Conservation (phyloP, 805 yeast genomes). For the Saccharomycopsis selenospora region DNA sequence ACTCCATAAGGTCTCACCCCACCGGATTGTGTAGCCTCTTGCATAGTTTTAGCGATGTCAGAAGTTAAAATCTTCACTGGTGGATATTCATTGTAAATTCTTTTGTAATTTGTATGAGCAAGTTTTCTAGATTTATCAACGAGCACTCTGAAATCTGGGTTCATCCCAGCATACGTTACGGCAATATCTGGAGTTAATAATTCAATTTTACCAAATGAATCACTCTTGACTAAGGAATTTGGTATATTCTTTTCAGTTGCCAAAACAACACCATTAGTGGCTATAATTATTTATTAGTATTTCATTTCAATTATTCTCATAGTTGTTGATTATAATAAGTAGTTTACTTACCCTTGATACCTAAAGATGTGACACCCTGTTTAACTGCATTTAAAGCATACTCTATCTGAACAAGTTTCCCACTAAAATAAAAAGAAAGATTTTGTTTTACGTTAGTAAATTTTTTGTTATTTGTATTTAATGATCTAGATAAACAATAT, state of each 20-base stretch:
- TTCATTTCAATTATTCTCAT: not conserved
- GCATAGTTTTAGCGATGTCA: conserved; percentile 94
- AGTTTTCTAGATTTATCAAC: conserved; percentile 91
- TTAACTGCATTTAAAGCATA: conserved; percentile 96
- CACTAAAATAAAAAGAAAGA: conserved; percentile 42
- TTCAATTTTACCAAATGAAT: conserved; percentile 70
- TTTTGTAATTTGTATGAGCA: conserved; percentile 87
- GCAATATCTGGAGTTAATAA: conserved; percentile 91
- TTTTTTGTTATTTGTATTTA: conserved; percentile 14
- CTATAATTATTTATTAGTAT: conserved; percentile 29
- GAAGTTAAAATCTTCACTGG: conserved; percentile 91
- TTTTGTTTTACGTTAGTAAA: conserved; percentile 5
- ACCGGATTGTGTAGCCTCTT: conserved; percentile 97
- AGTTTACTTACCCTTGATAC: conserved; percentile 48
- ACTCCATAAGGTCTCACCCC: conserved; percentile 99
- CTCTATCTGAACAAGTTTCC: conserved; percentile 95
- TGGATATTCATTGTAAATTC: conserved; percentile 93
- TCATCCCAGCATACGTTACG: conserved; percentile 97
- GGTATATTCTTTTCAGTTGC: conserved; percentile 93
- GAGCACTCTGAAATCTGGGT: conserved; percentile 93
- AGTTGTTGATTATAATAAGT: not conserved
- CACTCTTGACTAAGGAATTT: conserved; percentile 69
- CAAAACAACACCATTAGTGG: conserved; percentile 91
- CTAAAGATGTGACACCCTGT: conserved; percentile 95
- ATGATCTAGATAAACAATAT: not conserved